Conservation (phyloP, 306 rosid species). For the Lupinus albus region DNA sequence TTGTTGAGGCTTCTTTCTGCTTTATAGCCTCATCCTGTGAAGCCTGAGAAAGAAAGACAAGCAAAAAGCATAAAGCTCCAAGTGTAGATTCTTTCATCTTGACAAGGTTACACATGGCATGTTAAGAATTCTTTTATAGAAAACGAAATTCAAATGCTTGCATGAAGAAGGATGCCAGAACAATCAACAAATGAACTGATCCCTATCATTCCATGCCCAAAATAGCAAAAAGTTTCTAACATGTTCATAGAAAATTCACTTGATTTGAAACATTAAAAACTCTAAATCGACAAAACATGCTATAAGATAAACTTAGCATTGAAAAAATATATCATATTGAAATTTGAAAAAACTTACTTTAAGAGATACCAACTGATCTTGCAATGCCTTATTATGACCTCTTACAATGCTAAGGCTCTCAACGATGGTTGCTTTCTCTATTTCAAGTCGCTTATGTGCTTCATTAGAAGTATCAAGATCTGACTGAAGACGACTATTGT, state of each 20-base stretch:
- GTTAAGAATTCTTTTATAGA: neutral
- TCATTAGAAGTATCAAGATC: slow-evolving; percentile 67
- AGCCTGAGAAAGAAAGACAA: slow-evolving; percentile 50
- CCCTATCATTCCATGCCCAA: slow-evolving; percentile 7
- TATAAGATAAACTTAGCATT: neutral
- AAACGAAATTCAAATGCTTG: slow-evolving; percentile 22
- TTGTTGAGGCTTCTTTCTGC: slow-evolving; percentile 56
- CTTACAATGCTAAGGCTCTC: slow-evolving; percentile 72
- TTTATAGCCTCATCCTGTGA: slow-evolving; percentile 63
- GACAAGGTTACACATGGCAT: no score
- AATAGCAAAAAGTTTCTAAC: neutral
- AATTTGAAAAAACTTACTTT: slow-evolving; percentile 53
- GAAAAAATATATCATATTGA: neutral
- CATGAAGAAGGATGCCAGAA: slow-evolving; percentile 28
- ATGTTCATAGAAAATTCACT: neutral
- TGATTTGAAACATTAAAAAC: slow-evolving; percentile 20
- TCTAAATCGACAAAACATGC: neutral
- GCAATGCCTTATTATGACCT: slow-evolving; percentile 78
- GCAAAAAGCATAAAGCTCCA: neutral
- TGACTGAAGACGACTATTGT: slow-evolving; percentile 76
- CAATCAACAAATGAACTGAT: slow-evolving; percentile 22
- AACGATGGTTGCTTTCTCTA: slow-evolving; percentile 78
- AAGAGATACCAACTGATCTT: slow-evolving; percentile 65
- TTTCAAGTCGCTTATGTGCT: slow-evolving; percentile 71
- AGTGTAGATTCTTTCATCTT: no score